A percentile compares a stretch with the other conserved stretches of the same genome.
These are phyloP conservation scores for Neofusicoccum ribis DNA, from an alignment of 2,329 filamentous ascomycete genomes.

Conservation along the genomic window DNA sequence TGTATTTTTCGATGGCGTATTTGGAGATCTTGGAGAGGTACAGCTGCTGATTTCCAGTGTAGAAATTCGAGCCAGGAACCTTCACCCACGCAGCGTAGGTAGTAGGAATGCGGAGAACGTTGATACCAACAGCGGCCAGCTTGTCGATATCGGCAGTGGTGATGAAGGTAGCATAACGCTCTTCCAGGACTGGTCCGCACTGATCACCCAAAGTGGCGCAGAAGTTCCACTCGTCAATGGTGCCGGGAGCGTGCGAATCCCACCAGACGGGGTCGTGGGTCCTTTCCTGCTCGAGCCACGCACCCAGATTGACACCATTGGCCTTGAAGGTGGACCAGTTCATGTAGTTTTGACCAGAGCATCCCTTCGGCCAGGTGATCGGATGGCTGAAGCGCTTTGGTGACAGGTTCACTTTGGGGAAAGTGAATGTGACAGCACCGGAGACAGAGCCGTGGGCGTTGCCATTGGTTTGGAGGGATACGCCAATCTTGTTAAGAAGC, in stretches of 20 bases:
- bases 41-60: conserved; percentile 33
- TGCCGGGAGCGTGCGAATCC: conserved; percentile 21
- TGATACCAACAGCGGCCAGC: conserved; percentile 33
- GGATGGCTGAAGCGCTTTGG: background rate
- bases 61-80: conserved; percentile 35
- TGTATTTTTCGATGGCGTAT: conserved; percentile 39
- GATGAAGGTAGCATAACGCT: conserved; percentile 32
- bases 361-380: background rate
- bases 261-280: conserved; percentile 32
- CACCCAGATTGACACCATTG: conserved; percentile 32
- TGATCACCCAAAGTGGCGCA: conserved; percentile 32
- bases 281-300: conserved; percentile 37
- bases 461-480: background rate
- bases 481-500: background rate
- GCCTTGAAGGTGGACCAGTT: conserved; percentile 26
- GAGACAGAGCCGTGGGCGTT: background rate
- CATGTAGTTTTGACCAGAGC: conserved; percentile 13
- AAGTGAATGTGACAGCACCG: background rate
- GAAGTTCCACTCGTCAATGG: conserved; percentile 38
- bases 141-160: conserved; percentile 31
- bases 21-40: conserved; percentile 20
- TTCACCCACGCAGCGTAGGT: conserved; percentile 41
- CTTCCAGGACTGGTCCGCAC: conserved; percentile 33
- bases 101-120: conserved; percentile 38
- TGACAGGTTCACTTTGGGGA: background rate